Evolutionary conservation across 1,284 basidiomycete species (phyloP).

Genomic region (Coniferiporia weirii): DNA sequence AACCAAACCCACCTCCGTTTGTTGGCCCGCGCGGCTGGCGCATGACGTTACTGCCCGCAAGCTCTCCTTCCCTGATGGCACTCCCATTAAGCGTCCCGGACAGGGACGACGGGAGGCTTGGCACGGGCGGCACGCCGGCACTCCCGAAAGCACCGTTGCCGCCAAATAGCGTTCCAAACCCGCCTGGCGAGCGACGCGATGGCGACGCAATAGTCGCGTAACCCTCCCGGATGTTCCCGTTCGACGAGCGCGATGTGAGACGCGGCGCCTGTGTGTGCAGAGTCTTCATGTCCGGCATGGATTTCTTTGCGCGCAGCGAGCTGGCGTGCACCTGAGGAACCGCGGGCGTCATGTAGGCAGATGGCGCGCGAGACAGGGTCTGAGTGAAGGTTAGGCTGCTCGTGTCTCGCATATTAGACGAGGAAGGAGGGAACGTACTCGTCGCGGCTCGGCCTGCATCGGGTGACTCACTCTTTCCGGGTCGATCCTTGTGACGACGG

Average conservation of each 20-base stretch:
- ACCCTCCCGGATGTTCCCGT: slow-evolving; percentile 86
- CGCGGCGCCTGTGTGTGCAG: slow-evolving; percentile 77
- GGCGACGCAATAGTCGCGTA: slow-evolving; percentile 86
- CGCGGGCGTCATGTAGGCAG: slow-evolving; percentile 58
- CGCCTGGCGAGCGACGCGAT: slow-evolving; percentile 65
- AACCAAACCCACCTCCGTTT: slow-evolving; percentile 62
- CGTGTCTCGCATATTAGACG: slow-evolving; percentile 1
- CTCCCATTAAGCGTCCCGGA: slow-evolving; percentile 38
- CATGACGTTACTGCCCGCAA: slow-evolving; percentile 55
- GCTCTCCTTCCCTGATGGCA: slow-evolving; percentile 30
- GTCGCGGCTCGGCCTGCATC: slow-evolving; percentile 17
- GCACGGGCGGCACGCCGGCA: slow-evolving; percentile 64
- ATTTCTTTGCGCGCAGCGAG: slow-evolving; percentile 85
- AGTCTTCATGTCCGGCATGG: slow-evolving; percentile 91
- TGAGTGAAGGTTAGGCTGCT: slow-evolving; percentile 38
- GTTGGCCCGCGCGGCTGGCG: slow-evolving; percentile 73
- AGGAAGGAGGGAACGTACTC: slow-evolving; percentile 20
- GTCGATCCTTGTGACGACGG: slow-evolving; percentile 86
- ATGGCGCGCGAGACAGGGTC: slow-evolving; percentile 71
- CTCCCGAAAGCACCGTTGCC: slow-evolving; percentile 41
- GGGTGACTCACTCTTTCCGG: slow-evolving; percentile 58
- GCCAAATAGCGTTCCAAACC: slow-evolving; percentile 64
- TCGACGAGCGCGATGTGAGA: slow-evolving; percentile 78
- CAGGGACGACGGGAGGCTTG: slow-evolving; percentile 59
- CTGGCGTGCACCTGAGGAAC: slow-evolving; percentile 42